These are phyloP conservation scores for Ramalina intermedia DNA, from an alignment of 495 filamentous ascomycete genomes.

Conservation along the genomic window DNA sequence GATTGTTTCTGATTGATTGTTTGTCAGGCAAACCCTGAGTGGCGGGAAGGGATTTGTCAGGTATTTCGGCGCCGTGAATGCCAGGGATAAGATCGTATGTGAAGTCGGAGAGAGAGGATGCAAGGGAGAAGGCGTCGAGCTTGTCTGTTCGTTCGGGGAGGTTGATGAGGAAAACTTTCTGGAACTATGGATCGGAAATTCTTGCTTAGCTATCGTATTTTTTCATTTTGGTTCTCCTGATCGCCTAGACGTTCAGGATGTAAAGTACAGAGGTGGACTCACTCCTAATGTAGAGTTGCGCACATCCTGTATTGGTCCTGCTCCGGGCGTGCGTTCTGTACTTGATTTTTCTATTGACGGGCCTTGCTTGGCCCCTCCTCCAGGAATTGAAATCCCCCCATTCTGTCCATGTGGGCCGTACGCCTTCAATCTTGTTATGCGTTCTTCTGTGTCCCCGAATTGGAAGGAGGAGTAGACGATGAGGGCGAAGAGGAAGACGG, in stretches of 20 bases:
- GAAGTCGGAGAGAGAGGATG: slow-evolving; percentile 36
- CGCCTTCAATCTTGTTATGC: no score
- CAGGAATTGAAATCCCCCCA: not conserved
- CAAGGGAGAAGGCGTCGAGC: slow-evolving; percentile 42
- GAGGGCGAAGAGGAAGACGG: slow-evolving; percentile 1
- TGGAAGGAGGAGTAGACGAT: slow-evolving; percentile 2
- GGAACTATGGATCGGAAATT: slow-evolving; percentile 26
- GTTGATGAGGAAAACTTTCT: slow-evolving; percentile 47
- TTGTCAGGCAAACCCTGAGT: slow-evolving; percentile 3
- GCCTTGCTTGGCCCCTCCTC: not conserved
- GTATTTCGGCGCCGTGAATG: slow-evolving; percentile 26
- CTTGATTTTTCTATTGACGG: not conserved
- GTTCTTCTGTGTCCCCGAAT: not conserved
- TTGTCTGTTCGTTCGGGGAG: slow-evolving; percentile 46
- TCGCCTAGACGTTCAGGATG: no score
- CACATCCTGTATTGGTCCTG: slow-evolving; percentile 17
- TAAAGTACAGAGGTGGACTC: not conserved
- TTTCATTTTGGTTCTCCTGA: slow-evolving; percentile 1
- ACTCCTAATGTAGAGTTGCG: slow-evolving; percentile 12
- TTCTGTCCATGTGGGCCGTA: not conserved
- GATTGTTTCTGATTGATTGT: slow-evolving; percentile 8
- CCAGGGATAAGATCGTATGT: slow-evolving; percentile 42
- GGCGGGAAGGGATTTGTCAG: slow-evolving; percentile 23
- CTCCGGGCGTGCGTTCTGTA: slow-evolving; percentile 14
- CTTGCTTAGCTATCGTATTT: not conserved